phyloP scores from a whole-genome alignment of 2,329 filamentous ascomycete genomes.

The Sporothrix pseudoabietina region DNA sequence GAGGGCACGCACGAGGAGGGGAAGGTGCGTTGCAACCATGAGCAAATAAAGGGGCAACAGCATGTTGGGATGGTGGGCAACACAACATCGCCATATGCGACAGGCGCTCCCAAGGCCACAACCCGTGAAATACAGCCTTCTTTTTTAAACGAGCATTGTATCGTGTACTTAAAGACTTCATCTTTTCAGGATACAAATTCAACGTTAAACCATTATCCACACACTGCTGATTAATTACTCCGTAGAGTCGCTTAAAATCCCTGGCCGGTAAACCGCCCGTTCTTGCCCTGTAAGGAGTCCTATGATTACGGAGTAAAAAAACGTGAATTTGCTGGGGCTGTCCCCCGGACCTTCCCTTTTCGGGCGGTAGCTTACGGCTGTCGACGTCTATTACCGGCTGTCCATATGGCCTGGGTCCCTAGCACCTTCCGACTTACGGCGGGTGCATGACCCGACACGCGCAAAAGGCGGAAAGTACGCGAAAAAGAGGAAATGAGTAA shows the following conservation, averaged over 20 bases:
- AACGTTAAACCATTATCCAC: background rate
- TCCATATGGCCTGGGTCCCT: conserved; percentile 4
- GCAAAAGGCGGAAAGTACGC: background rate
- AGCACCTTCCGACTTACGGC: conserved; percentile 26
- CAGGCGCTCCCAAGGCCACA: background rate
- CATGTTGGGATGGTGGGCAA: background rate
- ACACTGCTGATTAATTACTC: background rate
- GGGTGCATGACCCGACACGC: background rate
- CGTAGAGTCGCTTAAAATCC: background rate
- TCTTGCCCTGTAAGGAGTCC: background rate
- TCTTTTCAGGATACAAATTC: background rate
- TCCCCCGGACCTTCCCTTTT: conserved; percentile 26
- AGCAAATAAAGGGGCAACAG: background rate
- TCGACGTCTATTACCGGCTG: conserved; percentile 28
- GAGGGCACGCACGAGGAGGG: background rate
- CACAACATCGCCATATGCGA: background rate
- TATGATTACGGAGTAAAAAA: background rate
- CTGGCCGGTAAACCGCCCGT: background rate
- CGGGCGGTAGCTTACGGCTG: conserved; percentile 25
- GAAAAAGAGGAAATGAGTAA: conserved; percentile 9
- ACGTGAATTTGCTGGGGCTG: background rate
- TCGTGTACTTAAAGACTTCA: background rate
- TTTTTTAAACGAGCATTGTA: background rate
- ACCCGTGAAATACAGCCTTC: background rate
- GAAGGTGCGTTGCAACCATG: background rate